A percentile compares a stretch with the other conserved stretches of the same genome.
phyloP scores from a whole-genome alignment of 2,329 filamentous ascomycete genomes.

The Huntiella abstrusa region DNA sequence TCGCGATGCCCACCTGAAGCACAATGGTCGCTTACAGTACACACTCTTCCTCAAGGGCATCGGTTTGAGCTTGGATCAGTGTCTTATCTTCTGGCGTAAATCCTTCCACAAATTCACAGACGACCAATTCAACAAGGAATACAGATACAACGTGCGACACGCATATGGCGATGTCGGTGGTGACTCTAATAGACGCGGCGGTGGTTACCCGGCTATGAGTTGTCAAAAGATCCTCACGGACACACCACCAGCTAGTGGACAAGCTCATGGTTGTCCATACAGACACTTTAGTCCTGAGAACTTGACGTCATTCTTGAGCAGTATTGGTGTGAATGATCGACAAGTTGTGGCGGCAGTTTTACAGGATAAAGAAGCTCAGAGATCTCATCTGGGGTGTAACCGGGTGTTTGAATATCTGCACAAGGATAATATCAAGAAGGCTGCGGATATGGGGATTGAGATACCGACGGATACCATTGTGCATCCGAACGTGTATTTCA shows the following conservation, averaged over 20 bases:
- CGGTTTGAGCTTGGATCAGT: constrained; percentile 79
- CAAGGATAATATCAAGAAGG: constrained; percentile 56
- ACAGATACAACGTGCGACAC: constrained; percentile 94
- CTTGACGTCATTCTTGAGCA: constrained; percentile 54
- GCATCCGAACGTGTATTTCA: constrained; percentile 96
- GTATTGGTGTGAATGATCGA: constrained; percentile 60
- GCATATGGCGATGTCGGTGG: constrained; percentile 87
- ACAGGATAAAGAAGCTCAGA: constrained; percentile 73
- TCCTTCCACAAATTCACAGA: constrained; percentile 76
- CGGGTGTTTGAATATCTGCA: constrained; percentile 85
- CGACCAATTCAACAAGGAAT: constrained; percentile 93
- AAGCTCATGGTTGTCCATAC: constrained; percentile 92
- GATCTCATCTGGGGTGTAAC: constrained; percentile 93
- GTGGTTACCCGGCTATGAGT: constrained; percentile 77
- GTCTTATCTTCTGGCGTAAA: constrained; percentile 75
- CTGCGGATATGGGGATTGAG: constrained; percentile 56
- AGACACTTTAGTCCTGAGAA: constrained; percentile 84
- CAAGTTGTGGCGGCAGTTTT: constrained; percentile 62
- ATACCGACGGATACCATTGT: constrained; percentile 66
- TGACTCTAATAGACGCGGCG: constrained; percentile 67
- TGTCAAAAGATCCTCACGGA: constrained; percentile 93
- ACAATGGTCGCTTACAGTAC: constrained; percentile 86
- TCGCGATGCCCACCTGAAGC: constrained; percentile 79
- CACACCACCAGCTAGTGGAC: constrained; percentile 66
- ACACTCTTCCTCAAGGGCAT: constrained; percentile 93